phyloP scores from a whole-genome alignment of 2,329 filamentous ascomycete species.

The Talaromyces rugulosus region DNA sequence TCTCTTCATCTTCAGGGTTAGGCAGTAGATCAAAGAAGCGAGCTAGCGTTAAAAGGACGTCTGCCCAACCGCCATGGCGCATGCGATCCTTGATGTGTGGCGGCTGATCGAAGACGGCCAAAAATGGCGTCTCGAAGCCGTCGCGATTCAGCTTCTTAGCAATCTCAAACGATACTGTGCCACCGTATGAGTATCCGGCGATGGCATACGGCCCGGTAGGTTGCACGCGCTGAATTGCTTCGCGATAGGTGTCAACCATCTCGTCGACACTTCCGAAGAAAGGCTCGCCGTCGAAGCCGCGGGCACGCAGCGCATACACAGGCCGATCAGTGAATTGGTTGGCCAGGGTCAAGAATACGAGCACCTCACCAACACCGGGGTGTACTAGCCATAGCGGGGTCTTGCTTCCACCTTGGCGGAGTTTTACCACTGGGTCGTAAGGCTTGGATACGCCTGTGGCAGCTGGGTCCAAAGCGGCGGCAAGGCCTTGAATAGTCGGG shows the following conservation, averaged over 20 bases:
- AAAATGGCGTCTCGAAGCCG: conserved; percentile 40
- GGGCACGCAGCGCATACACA: conserved; percentile 45
- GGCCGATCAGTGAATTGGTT: conserved; percentile 36
- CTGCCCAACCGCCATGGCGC: too few species aligned
- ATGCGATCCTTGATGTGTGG: conserved; percentile 21
- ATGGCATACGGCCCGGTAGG: conserved; percentile 50
- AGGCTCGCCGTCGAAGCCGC: conserved; percentile 38
- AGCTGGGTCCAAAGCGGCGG: too few species aligned
- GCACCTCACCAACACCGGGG: conserved; percentile 36
- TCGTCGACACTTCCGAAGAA: conserved; percentile 39
- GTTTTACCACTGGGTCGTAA: conserved; percentile 25
- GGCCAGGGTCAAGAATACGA: conserved; percentile 34
- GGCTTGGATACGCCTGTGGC: conserved; percentile 15
- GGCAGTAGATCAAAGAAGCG: too few species aligned
- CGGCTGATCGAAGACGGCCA: conserved; percentile 46
- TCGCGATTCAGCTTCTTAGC: conserved; percentile 42
- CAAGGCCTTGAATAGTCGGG: too few species aligned
- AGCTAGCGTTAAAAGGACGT: too few species aligned
- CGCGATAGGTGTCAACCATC: conserved; percentile 36
- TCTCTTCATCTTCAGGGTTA: too few species aligned
- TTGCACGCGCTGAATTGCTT: conserved; percentile 40
- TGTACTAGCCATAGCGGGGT: conserved; percentile 33
- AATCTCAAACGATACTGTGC: conserved; percentile 50
- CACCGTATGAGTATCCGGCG: conserved; percentile 50
- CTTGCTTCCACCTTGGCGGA: conserved; percentile 22